Evolutionary conservation across 345 rosid species (phyloP), one percentile per base, ranked within the genome.

Genomic region (Triadica sebifera): DNA sequence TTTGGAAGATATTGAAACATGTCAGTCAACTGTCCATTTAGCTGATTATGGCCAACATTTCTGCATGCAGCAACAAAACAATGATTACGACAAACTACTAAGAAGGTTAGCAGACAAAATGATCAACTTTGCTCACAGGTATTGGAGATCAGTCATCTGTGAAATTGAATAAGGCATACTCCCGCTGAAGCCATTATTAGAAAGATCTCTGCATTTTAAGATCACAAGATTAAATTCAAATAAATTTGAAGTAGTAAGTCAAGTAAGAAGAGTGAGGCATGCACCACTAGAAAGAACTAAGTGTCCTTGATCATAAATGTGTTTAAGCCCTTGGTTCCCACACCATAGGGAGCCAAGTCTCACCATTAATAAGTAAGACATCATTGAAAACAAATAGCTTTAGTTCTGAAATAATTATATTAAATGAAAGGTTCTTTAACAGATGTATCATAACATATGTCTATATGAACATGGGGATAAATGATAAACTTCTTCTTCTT

Each of bases 101-200:
- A 29, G 49, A 58, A 67, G 65, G 16, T 59, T 55, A 50, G 16
- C 70, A 60, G 58, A 61, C 16, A 43, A 59, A n/a, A 60, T 15
- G 72, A 49, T 34, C 24, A 39, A 39, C 39, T 50, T 38, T 74
- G 52, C 96, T 91, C 85, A 93, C 99, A 91, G 73, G 79, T 83
- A 82, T 77, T 74, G 55, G 61, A 93, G 91, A 72, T 77, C 83
- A 58, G 82, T 77, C 96, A 95, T 90, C 79, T 89, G 92, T 73
- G 99, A 91, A 51, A 93, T 86, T 22, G 97, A 93, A 72, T 89
- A 95, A 73, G 99, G 99, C 74, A 90, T 78, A 76, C 57, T 90
- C 49, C 99, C 99, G 16, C 73, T 89, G 85, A 95, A 89, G 65
- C 77, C 78, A 80, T 95, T 95, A 56, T 84, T 81, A 52, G 98